A percentile compares a stretch with the other conserved stretches of the same genome.
Conservation (phyloP, 2,329 filamentous ascomycete genomes). For the Fusarium nygamai region DNA sequence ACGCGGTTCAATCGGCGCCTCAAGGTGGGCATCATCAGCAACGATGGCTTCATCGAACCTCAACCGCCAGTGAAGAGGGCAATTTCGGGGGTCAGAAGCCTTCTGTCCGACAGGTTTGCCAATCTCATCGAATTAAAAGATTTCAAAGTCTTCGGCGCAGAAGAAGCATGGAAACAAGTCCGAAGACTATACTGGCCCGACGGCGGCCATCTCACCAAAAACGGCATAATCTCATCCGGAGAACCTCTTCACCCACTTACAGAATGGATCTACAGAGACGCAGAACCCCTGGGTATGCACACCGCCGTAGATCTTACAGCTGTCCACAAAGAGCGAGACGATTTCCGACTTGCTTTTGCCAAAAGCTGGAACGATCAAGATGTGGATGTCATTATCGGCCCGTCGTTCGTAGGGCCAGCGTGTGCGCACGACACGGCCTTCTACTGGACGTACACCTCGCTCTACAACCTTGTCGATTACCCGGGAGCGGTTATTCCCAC, state of each 20-base stretch:
- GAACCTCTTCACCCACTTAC: conserved; percentile 59
- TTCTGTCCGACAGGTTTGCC: conserved; percentile 24
- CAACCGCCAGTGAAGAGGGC: conserved; percentile 53
- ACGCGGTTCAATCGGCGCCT: conserved; percentile 32
- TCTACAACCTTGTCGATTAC: conserved; percentile 52
- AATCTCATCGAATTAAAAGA: conserved; percentile 46
- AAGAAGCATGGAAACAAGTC: conserved; percentile 47
- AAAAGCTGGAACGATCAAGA: conserved; percentile 49
- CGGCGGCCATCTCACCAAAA: conserved; percentile 46
- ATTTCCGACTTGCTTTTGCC: conserved; percentile 47
- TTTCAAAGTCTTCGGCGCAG: conserved; percentile 47
- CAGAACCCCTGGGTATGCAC: conserved; percentile 35
- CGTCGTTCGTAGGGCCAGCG: conserved; percentile 51
- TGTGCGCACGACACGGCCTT: conserved; percentile 49
- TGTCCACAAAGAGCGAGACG: conserved; percentile 40
- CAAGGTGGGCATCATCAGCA: conserved; percentile 55
- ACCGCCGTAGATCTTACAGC: conserved; percentile 24
- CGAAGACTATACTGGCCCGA: conserved; percentile 59
- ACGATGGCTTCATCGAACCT: conserved; percentile 51
- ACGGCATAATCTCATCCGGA: conserved; percentile 48
- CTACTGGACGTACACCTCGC: conserved; percentile 51
- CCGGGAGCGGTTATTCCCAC: conserved; percentile 45
- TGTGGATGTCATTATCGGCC: conserved; percentile 51
- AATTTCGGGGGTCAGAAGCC: conserved; percentile 46
- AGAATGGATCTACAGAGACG: conserved; percentile 51